Conservation (phyloP, 1,284 basidiomycete genomes). For the Rhodotorula sp. region DNA sequence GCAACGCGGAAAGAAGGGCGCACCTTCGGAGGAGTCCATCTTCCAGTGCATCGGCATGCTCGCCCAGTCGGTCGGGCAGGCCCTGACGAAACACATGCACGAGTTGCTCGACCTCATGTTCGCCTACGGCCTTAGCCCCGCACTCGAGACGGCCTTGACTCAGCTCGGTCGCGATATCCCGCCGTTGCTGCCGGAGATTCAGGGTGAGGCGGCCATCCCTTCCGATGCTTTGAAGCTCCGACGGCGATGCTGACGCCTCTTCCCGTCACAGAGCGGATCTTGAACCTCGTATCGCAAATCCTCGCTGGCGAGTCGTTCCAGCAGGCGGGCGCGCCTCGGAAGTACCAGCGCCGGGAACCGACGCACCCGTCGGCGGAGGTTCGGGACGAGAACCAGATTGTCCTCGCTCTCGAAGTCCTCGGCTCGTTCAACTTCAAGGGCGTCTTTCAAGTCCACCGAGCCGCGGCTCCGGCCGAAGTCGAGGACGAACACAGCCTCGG, state of each 20-base stretch:
- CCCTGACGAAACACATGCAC: constrained; percentile 90
- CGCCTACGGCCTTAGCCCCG: constrained; percentile 86
- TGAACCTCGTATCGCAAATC: constrained; percentile 77
- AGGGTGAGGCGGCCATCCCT: constrained; percentile 59
- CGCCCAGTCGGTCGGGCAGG: constrained; percentile 90
- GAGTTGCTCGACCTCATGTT: constrained; percentile 98
- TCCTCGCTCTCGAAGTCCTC: constrained; percentile 81
- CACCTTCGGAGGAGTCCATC: constrained; percentile 89
- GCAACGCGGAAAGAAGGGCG: constrained; percentile 82
- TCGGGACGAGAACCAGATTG: constrained; percentile 60
- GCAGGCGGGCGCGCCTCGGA: constrained; percentile 67
- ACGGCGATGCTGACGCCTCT: constrained; percentile 5
- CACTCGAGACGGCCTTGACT: constrained; percentile 79
- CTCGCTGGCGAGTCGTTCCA: constrained; percentile 81
- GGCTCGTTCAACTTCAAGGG: constrained; percentile 94
- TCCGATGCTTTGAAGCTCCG: too few relatives aligned
- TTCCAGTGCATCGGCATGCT: constrained; percentile 98
- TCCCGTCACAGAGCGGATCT: constrained; percentile 66
- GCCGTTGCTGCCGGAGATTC: constrained; percentile 85
- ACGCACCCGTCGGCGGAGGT: constrained; percentile 10
- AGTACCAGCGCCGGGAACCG: constrained; percentile 28
- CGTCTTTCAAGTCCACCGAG: constrained; percentile 49
- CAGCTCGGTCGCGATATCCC: constrained; percentile 87
- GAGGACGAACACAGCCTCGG: constrained; percentile 74
- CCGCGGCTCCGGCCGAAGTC: constrained; percentile 11